Conservation (phyloP, 2,329 filamentous ascomycete species). For the Ophiocordyceps camponoti-saundersi region DNA sequence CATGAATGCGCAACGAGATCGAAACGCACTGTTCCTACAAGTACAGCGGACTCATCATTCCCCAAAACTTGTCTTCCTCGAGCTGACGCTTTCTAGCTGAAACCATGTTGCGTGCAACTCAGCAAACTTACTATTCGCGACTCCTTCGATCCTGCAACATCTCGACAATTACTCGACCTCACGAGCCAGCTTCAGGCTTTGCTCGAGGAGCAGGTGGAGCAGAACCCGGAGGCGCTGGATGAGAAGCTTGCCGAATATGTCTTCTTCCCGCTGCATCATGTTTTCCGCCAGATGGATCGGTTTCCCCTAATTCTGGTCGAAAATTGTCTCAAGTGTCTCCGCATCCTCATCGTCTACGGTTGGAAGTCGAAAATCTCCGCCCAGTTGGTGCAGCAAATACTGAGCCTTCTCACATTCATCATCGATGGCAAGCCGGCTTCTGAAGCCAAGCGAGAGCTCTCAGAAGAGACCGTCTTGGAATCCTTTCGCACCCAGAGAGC, state of each 20-base stretch:
- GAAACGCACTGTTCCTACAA: slow-evolving; percentile 20
- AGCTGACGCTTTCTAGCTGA: slow-evolving; percentile 28
- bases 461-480: slow-evolving; percentile 60
- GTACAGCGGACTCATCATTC: slow-evolving; percentile 5
- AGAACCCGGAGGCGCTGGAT: slow-evolving; percentile 42
- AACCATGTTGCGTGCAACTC: slow-evolving; percentile 43
- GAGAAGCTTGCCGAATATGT: slow-evolving; percentile 80
- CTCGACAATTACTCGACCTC: slow-evolving; percentile 27
- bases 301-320: slow-evolving; percentile 61
- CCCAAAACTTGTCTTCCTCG: too few relatives aligned
- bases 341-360: slow-evolving; percentile 55
- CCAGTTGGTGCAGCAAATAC: slow-evolving; percentile 63
- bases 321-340: slow-evolving; percentile 56
- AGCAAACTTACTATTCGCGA: slow-evolving; percentile 38
- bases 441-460: slow-evolving; percentile 23
- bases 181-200: slow-evolving; percentile 26
- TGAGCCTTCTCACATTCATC: slow-evolving; percentile 71
- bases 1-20: slow-evolving; percentile 7
- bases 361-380: slow-evolving; percentile 60
- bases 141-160: slow-evolving; percentile 20
- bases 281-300: slow-evolving; percentile 59
- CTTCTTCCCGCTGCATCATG: slow-evolving; percentile 81
- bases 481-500: slow-evolving; percentile 53
- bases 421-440: slow-evolving; percentile 52
- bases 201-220: slow-evolving; percentile 24